Evolutionary conservation across 2,329 filamentous ascomycete genomes (phyloP).

Genomic region (Shiraia sp.): DNA sequence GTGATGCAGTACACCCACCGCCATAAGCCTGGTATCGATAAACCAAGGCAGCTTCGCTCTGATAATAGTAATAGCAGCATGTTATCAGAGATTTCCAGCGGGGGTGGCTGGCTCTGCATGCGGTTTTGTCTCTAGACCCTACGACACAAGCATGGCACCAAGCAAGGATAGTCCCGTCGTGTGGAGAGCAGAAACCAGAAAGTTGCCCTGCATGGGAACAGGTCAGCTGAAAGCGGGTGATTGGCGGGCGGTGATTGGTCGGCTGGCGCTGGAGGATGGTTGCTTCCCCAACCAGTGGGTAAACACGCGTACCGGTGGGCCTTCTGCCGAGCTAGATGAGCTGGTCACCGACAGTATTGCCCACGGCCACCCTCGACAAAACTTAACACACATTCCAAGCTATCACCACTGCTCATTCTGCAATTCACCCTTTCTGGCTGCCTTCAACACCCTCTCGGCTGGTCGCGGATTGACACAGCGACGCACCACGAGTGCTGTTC

Average conservation of each 20-base stretch:
- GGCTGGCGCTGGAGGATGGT: slow-evolving; percentile 20
- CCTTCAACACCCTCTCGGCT: background rate
- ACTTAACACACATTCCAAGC: slow-evolving; percentile 15
- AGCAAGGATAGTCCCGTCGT: slow-evolving; percentile 4
- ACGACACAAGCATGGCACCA: too few species aligned
- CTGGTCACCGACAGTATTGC: slow-evolving; percentile 20
- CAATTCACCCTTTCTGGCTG: slow-evolving; percentile 2
- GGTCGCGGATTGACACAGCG: too few species aligned
- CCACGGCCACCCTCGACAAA: slow-evolving; percentile 15
- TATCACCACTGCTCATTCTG: slow-evolving; percentile 7
- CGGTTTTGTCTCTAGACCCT: too few species aligned
- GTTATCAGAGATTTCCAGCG: too few species aligned
- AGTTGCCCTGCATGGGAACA: slow-evolving; percentile 4
- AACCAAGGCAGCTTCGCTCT: too few species aligned
- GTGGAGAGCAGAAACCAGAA: slow-evolving; percentile 9
- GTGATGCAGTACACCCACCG: background rate
- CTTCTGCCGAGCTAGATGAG: slow-evolving; percentile 25
- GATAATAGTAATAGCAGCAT: too few species aligned
- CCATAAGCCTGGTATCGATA: background rate
- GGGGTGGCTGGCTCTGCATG: too few species aligned
- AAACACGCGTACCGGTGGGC: slow-evolving; percentile 21
- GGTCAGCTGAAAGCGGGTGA: slow-evolving; percentile 18
- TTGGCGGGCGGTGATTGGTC: slow-evolving; percentile 20
- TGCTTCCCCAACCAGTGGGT: slow-evolving; percentile 27
- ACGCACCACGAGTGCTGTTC: slow-evolving; percentile 28